These are phyloP conservation scores for Pogostemon cablin DNA, from an alignment of 257 asterid species.

Conservation along the genomic window DNA sequence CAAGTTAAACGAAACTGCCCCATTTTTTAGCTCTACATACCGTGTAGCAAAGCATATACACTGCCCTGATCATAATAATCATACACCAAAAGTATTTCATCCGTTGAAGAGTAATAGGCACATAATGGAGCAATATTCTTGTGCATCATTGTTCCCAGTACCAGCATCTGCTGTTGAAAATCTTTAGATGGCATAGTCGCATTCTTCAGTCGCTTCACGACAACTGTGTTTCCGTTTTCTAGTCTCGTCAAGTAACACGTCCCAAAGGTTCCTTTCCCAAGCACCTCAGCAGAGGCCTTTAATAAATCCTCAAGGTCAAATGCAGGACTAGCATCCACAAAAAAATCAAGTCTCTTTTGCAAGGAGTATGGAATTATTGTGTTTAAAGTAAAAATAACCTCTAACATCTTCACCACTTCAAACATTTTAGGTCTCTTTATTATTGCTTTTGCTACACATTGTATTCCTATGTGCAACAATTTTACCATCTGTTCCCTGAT, in stretches of 20 bases:
- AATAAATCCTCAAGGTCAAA: slow-evolving; percentile 34
- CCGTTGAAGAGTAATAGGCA: slow-evolving; percentile 31
- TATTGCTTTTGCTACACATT: slow-evolving; percentile 28
- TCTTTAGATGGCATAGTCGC: neutral
- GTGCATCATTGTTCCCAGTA: slow-evolving; percentile 36
- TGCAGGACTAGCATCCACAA: slow-evolving; percentile 8
- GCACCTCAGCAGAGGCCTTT: slow-evolving; percentile 27
- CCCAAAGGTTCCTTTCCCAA: slow-evolving; percentile 40
- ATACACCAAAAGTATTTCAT: slow-evolving; percentile 40
- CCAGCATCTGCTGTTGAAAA: slow-evolving; percentile 33
- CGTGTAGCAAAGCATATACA: slow-evolving; percentile 36
- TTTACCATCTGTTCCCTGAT: slow-evolving; percentile 26
- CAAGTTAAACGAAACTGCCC: neutral
- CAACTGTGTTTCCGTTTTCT: slow-evolving; percentile 6
- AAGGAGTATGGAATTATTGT: neutral
- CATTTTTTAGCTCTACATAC: slow-evolving; percentile 16
- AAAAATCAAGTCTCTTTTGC: slow-evolving; percentile 12
- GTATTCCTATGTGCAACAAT: slow-evolving; percentile 35
- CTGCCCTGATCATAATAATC: slow-evolving; percentile 32
- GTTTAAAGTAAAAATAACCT: slow-evolving; percentile 5
- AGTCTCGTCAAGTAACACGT: slow-evolving; percentile 14
- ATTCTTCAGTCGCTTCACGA: slow-evolving; percentile 36
- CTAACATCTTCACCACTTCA: slow-evolving; percentile 35
- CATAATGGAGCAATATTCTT: slow-evolving; percentile 29
- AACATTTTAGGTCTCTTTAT: slow-evolving; percentile 36